These are phyloP conservation scores for Tricholoma saponaceum DNA, from an alignment of 768 basidiomycete genomes.

Conservation along the genomic window DNA sequence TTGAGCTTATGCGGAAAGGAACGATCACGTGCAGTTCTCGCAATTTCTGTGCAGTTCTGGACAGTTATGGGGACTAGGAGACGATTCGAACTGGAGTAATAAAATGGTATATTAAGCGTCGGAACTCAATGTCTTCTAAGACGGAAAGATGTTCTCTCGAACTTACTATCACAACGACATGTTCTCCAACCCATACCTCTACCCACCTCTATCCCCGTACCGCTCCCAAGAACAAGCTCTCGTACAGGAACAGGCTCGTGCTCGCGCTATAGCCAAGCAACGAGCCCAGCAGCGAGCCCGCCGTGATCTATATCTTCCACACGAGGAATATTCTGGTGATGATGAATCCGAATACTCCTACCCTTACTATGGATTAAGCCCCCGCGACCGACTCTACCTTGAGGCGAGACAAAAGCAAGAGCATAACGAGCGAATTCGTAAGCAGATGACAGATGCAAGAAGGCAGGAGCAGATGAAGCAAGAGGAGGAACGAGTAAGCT, in stretches of 20 bases:
- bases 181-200: constrained; percentile 17
- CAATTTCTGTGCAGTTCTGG: no score
- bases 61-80: no score
- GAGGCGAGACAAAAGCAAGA: constrained; percentile 26
- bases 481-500: constrained; percentile 9
- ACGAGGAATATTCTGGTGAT: constrained; percentile 29
- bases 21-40: no score
- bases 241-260: constrained; percentile 7
- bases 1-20: no score
- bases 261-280: constrained; percentile 19
- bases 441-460: constrained; percentile 10
- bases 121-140: no score
- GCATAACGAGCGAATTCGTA: constrained; percentile 18
- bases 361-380: constrained; percentile 16
- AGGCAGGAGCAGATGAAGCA: constrained; percentile 7
- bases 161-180: neutral
- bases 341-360: constrained; percentile 30
- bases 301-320: constrained; percentile 36
- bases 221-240: constrained; percentile 14
- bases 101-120: no score
- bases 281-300: constrained; percentile 31
- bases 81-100: no score
- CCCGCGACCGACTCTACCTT: constrained; percentile 29
- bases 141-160: no score
- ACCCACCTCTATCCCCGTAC: no score